Percentiles rank a stretch among this genome's conserved stretches.
Evolutionary conservation across 148 eudicot species (phyloP).

Genomic region (Chenopodium album): DNA sequence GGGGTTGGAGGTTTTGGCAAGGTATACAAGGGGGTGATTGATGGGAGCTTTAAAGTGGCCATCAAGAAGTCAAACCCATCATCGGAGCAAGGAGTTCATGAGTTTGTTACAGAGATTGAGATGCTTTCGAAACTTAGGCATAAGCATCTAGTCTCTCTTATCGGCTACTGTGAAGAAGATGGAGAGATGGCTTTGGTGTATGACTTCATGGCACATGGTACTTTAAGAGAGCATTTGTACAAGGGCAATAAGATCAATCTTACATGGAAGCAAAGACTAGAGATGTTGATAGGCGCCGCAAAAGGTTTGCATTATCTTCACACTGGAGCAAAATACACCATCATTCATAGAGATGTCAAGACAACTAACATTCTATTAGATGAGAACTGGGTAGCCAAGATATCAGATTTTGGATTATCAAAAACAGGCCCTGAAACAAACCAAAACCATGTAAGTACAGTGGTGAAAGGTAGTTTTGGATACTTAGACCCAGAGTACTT

Average conservation of each 20-base stretch:
- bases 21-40: conserved; percentile 52
- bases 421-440: conserved; percentile 53
- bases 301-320: conserved; percentile 61
- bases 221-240: conserved; percentile 52
- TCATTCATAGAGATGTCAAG: conserved; percentile 59
- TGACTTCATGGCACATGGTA: conserved; percentile 55
- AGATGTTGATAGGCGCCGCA: conserved; percentile 49
- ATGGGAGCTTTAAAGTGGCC: conserved; percentile 48
- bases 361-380: conserved; percentile 51
- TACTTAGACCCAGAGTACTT: conserved; percentile 51
- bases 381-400: conserved; percentile 53
- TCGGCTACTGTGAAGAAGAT: conserved; percentile 56
- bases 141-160: conserved; percentile 53
- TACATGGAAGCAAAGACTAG: conserved; percentile 54
- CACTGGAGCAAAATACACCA: conserved; percentile 57
- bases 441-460: conserved; percentile 49
- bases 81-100: conserved; percentile 58
- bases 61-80: conserved; percentile 53
- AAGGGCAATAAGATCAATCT: conserved; percentile 44
- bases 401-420: conserved; percentile 53
- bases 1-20: conserved; percentile 64
- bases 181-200: conserved; percentile 63
- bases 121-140: conserved; percentile 59
- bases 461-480: conserved; percentile 53
- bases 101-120: conserved; percentile 56